Base-by-base conservation (phyloP, 1,139 yeast genomes). In the Lodderomyces beijingensis region DNA sequence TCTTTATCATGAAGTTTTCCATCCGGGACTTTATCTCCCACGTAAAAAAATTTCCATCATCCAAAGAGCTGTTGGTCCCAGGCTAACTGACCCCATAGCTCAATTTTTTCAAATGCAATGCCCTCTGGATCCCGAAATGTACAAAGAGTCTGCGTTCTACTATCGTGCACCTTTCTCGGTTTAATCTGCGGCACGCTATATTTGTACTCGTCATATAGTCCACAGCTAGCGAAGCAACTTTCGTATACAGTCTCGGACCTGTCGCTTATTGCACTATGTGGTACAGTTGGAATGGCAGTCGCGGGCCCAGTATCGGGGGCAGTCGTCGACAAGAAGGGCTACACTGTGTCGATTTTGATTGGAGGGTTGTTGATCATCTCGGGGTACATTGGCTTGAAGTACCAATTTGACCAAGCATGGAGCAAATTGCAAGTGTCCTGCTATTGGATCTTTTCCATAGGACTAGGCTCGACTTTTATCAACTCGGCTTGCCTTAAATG, bases 141-240 rank as follows among this genome's bases (percentile, higher is more conserved):
- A 16, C 53, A 52, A 20, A 61, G 62, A 38, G 60, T 54, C 18
- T 51, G 62, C 32, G 56, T 65, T 27, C 56, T 73, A 34, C 47
- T 67, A 16, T 60, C 73, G 21, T 70, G 77, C 43, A 69, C 78
- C 3, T 57, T 70, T 33, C 51, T 70, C 19, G 77, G 79, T 25
- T 56, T 77, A 33, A 74, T 73, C 25, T 59, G 82, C 49, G 85
- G 85, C 4, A 77, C 84, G 4, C 60, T 77, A 51, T 77, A 77
- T 47, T 51, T 76, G 20, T 77, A 72, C 48, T 71, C 78, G 3
- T 75, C 81, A 5, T 78, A 75, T 47, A 77, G 81, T 29, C 84
- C 86, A 3, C 85, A 78, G 47, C 59, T 77, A 41, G 81, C 84
- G 3, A 57, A 59, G 16, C 63, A 62, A 32, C 62, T 79, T 30